Evolutionary conservation across 805 yeast genomes (phyloP).

Genomic region (Candida ortonii): DNA sequence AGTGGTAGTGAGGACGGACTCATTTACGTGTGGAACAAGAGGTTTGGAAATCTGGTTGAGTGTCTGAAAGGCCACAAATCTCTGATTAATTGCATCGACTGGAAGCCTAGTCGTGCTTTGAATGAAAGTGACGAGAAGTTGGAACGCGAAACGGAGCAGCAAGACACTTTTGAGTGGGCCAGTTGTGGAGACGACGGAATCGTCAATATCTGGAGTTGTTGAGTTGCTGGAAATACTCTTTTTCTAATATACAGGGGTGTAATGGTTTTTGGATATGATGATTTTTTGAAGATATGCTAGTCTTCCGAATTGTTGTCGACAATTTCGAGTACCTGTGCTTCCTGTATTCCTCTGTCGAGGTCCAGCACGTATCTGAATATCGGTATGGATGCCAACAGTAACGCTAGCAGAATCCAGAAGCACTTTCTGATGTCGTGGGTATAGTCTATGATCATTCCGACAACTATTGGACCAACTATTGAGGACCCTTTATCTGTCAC

Average conservation of each 20-base stretch:
- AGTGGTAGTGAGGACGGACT: conserved; percentile 83
- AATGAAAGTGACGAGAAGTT: too few relatives aligned
- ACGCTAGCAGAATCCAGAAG: conserved; percentile 57
- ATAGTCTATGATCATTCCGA: conserved; percentile 69
- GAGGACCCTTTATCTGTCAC: conserved; percentile 82
- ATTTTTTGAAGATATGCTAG: too few relatives aligned
- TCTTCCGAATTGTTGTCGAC: conserved; percentile 27
- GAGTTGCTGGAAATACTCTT: conserved; percentile 1
- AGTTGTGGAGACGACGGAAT: conserved; percentile 81
- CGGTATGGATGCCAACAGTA: conserved; percentile 56
- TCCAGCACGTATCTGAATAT: conserved; percentile 49
- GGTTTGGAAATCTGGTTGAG: conserved; percentile 63
- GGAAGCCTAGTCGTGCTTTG: conserved; percentile 55
- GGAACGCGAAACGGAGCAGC: conserved; percentile 6
- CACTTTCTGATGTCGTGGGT: conserved; percentile 75
- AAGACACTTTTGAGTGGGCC: conserved; percentile 50
- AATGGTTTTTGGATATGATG: not conserved
- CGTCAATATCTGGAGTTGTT: conserved; percentile 57
- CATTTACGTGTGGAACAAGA: conserved; percentile 74
- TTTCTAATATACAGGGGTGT: too few relatives aligned
- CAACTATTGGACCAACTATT: conserved; percentile 66
- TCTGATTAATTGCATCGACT: conserved; percentile 74
- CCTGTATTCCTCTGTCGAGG: conserved; percentile 56
- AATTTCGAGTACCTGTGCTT: conserved; percentile 20
- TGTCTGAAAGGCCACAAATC: conserved; percentile 61